Percentiles rank a stretch among this genome's conserved stretches.
phyloP scores from a whole-genome alignment of 805 yeast genomes.

The Candida boidinii region DNA sequence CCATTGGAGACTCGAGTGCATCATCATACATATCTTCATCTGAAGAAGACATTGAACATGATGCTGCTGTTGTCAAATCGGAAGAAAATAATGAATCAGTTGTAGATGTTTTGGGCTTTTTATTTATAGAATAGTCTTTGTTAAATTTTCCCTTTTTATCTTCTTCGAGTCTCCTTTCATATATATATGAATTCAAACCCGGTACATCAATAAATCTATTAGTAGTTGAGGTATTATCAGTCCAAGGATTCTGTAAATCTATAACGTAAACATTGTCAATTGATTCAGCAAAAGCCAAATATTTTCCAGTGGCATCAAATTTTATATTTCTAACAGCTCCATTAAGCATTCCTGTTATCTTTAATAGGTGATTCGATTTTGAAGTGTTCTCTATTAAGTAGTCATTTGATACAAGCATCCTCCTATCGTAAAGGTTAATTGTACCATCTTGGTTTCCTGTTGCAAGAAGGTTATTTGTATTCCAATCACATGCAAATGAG shows the following conservation, averaged over 20 bases:
- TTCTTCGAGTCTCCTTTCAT: too few species aligned
- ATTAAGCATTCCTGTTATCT: constrained; percentile 11
- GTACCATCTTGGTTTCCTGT: constrained; percentile 59
- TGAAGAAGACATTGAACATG: too few species aligned
- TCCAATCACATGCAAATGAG: constrained; percentile 57
- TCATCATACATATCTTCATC: constrained; percentile 4
- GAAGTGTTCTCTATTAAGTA: not conserved
- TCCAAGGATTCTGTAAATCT: constrained; percentile 18
- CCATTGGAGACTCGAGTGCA: too few species aligned
- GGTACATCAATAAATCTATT: too few species aligned
- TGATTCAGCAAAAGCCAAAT: constrained; percentile 48
- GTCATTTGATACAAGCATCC: constrained; percentile 17
- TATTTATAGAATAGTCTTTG: too few species aligned
- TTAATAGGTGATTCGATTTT: constrained; percentile 5
- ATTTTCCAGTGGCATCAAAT: constrained; percentile 37
- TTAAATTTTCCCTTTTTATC: too few species aligned
- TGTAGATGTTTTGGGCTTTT: too few species aligned
- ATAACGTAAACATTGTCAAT: constrained; percentile 49
- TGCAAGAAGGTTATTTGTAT: constrained; percentile 32
- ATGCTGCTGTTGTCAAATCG: too few species aligned
- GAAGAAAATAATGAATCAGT: too few species aligned
- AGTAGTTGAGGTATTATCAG: too few species aligned
- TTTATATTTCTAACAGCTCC: constrained; percentile 48
- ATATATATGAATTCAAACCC: too few species aligned
- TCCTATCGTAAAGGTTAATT: constrained; percentile 42